phyloP scores from a whole-genome alignment of 805 yeast species.

The Danielozyma ontarioensis region DNA sequence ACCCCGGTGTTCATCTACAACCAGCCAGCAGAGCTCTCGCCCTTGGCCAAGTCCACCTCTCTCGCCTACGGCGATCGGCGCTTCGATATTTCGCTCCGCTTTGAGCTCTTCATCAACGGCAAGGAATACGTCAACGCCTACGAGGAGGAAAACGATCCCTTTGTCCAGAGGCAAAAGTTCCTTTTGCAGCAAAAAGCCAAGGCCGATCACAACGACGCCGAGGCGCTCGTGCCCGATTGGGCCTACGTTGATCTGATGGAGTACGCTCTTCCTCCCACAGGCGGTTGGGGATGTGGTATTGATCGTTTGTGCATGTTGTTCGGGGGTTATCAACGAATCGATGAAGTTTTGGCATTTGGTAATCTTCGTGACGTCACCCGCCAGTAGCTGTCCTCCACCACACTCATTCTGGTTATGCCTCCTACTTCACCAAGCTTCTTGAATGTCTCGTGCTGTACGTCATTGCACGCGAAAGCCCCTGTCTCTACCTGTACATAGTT shows the following conservation, averaged over 20 bases:
- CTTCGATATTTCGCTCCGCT: constrained; percentile 56
- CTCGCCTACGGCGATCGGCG: constrained; percentile 20
- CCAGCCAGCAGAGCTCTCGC: constrained; percentile 83
- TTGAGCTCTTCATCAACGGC: constrained; percentile 78
- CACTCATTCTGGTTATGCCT: too few relatives aligned
- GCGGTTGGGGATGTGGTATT: constrained; percentile 96
- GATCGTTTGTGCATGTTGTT: constrained; percentile 84
- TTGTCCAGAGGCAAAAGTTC: constrained; percentile 62
- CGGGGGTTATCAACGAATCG: constrained; percentile 61
- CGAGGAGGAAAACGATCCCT: constrained; percentile 93
- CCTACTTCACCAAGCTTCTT: too few relatives aligned
- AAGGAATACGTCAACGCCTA: constrained; percentile 87
- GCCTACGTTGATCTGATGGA: constrained; percentile 73
- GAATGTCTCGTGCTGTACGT: too few relatives aligned
- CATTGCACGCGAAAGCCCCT: too few relatives aligned
- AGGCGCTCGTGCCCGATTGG: constrained; percentile 66
- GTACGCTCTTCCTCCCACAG: constrained; percentile 95
- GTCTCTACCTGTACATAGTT: too few relatives aligned
- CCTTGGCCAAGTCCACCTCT: constrained; percentile 68
- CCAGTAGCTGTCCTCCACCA: too few relatives aligned
- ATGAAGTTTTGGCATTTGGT: constrained; percentile 72
- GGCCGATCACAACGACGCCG: constrained; percentile 48
- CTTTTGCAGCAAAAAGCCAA: constrained; percentile 48
- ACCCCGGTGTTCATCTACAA: constrained; percentile 72
- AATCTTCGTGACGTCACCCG: constrained; percentile 61